phyloP scores from a whole-genome alignment of 352 stramenopile genomes.

The Aphanomyces cochlioides region DNA sequence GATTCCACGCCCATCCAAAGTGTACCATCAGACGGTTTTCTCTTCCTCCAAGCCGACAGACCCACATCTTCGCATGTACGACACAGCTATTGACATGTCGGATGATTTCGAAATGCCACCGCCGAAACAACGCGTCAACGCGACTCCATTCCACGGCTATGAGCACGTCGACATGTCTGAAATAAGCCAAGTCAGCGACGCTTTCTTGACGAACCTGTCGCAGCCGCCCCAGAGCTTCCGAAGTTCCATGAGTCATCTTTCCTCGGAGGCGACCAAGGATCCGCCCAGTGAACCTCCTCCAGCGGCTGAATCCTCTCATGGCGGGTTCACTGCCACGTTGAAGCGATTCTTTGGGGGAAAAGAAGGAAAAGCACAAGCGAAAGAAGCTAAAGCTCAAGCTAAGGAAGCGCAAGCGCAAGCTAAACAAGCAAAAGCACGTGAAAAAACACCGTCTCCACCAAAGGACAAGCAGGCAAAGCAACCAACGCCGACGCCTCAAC shows the following conservation, averaged over 20 bases:
- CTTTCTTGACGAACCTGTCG: neutral
- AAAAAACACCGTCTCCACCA: too few species aligned
- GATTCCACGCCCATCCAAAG: neutral
- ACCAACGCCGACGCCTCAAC: too few species aligned
- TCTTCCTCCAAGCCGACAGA: neutral
- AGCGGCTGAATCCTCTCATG: neutral
- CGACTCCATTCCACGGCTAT: neutral
- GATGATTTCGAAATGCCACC: neutral
- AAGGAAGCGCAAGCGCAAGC: too few species aligned
- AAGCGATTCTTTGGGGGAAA: slow-evolving; percentile 10
- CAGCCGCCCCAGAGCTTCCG: neutral
- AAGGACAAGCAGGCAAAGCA: too few species aligned
- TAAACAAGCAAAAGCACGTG: too few species aligned
- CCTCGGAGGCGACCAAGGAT: neutral
- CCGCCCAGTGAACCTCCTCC: neutral
- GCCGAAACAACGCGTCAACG: neutral
- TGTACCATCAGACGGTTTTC: neutral
- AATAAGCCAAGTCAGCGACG: slow-evolving; percentile 7
- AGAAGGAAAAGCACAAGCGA: neutral
- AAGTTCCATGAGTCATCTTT: slow-evolving; percentile 10
- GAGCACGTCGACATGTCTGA: neutral
- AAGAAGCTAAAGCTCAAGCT: neutral
- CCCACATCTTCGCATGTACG: slow-evolving; percentile 9
- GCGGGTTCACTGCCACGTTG: slow-evolving; percentile 9
- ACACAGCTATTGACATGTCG: slow-evolving; percentile 11